These are phyloP conservation scores for Ceriops tagal DNA, from an alignment of 345 rosid species.

Conservation along the genomic window DNA sequence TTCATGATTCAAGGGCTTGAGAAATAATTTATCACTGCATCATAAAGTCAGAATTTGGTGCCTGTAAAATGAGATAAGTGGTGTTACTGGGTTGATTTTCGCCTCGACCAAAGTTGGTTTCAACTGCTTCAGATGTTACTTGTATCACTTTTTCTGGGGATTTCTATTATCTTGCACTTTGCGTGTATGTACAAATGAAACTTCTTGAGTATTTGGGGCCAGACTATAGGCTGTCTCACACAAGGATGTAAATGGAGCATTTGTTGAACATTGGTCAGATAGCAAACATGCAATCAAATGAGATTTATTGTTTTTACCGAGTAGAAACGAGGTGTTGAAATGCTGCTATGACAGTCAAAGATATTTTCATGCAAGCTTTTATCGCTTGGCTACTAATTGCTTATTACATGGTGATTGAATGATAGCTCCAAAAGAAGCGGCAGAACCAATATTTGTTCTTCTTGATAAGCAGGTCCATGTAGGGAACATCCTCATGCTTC, in stretches of 20 bases:
- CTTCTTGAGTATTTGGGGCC: background rate
- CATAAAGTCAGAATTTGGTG: background rate
- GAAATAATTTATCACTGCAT: background rate
- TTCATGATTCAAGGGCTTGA: background rate
- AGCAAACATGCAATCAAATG: too few species aligned
- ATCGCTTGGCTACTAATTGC: background rate
- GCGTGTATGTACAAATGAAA: background rate
- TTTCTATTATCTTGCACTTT: background rate
- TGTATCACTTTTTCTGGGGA: background rate
- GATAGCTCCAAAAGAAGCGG: background rate
- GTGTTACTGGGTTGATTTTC: background rate
- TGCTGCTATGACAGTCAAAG: too few species aligned
- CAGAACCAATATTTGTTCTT: background rate
- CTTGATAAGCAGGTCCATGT: background rate
- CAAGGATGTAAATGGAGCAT: background rate
- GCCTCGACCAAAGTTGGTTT: background rate
- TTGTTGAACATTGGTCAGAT: background rate
- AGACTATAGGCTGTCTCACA: background rate
- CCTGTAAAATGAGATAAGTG: background rate
- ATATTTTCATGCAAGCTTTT: background rate
- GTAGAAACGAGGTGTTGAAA: too few species aligned
- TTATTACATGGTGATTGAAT: background rate
- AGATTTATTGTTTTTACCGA: too few species aligned
- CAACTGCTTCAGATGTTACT: background rate
- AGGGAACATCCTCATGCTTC: background rate